A percentile compares a stretch with the other conserved stretches of the same genome.
phyloP scores from a whole-genome alignment of 202 grass and related monocot genomes.

The Brachypodium distachyon region DNA sequence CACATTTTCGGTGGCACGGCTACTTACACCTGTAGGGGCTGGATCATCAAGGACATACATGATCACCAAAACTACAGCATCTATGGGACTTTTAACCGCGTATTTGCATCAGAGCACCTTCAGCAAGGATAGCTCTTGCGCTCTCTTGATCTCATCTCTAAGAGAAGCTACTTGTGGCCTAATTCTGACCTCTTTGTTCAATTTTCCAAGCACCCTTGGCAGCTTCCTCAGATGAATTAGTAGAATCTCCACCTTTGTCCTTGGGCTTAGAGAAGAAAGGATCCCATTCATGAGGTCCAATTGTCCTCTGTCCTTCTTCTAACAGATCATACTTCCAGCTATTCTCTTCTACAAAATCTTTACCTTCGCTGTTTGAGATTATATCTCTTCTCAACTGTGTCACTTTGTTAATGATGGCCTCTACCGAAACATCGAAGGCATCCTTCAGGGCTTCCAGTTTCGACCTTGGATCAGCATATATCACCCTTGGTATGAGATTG shows the following conservation, averaged over 20 bases:
- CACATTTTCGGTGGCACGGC: conserved; percentile 6
- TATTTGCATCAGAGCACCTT: conserved; percentile 25
- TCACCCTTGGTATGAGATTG: conserved; percentile 74
- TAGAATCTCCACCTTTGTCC: conserved; percentile 53
- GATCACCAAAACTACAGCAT: conserved; percentile 19
- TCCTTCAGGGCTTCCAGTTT: conserved; percentile 89
- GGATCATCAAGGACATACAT: conserved; percentile 36
- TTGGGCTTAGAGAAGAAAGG: conserved; percentile 97
- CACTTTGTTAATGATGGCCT: conserved; percentile 75
- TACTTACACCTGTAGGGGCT: conserved; percentile 28
- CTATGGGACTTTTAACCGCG: background rate
- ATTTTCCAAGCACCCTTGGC: conserved; percentile 88
- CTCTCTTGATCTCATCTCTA: background rate
- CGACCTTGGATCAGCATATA: conserved; percentile 89
- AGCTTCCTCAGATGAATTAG: conserved; percentile 47
- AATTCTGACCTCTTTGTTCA: conserved; percentile 54
- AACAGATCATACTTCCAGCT: conserved; percentile 93
- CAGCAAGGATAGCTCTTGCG: background rate
- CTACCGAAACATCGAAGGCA: conserved; percentile 81
- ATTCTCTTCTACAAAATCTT: conserved; percentile 83
- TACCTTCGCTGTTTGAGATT: conserved; percentile 47
- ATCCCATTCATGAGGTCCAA: conserved; percentile 89
- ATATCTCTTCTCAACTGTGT: conserved; percentile 82
- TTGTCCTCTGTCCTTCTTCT: conserved; percentile 53
- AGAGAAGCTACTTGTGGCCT: conserved; percentile 13